These are phyloP conservation scores for Aspergillus nidulans DNA, from an alignment of 495 filamentous ascomycete genomes.

Conservation along the genomic window DNA sequence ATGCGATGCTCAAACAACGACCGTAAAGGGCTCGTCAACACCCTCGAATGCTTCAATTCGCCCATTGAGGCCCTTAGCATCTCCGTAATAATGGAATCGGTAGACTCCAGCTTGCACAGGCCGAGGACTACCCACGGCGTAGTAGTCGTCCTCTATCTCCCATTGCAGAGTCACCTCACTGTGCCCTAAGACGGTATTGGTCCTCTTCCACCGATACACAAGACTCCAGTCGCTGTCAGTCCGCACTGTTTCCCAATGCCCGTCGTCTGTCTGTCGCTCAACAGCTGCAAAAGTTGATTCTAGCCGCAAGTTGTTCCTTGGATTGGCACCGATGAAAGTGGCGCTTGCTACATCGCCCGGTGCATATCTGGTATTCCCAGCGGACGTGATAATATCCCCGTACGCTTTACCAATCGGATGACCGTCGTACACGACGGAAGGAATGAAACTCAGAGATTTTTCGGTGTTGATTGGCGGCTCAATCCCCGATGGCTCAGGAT, in stretches of 20 bases:
- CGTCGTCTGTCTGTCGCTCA: constrained; percentile 53
- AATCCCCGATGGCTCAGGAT: constrained; percentile 51
- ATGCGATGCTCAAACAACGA: constrained; percentile 19
- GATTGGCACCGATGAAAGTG: constrained; percentile 84
- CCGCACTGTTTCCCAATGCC: constrained; percentile 60
- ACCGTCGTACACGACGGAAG: constrained; percentile 71
- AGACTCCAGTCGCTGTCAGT: constrained; percentile 77
- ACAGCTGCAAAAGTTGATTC: constrained; percentile 78
- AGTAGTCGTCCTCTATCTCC: constrained; percentile 62
- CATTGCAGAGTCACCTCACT: constrained; percentile 78
- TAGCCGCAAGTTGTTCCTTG: constrained; percentile 76
- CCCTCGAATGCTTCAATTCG: constrained; percentile 72
- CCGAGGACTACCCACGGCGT: constrained; percentile 33
- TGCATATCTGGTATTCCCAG: constrained; percentile 44
- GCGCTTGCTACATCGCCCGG: constrained; percentile 55
- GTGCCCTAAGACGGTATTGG: constrained; percentile 62
- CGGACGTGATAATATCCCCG: constrained; percentile 67
- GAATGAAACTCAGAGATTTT: constrained; percentile 73
- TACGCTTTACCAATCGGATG: constrained; percentile 66
- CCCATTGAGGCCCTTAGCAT: constrained; percentile 68
- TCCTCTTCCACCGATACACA: constrained; percentile 76
- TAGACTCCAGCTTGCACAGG: constrained; percentile 59
- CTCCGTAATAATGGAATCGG: constrained; percentile 80
- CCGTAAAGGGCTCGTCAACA: constrained; percentile 59
- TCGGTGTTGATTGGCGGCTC: constrained; percentile 81